Conservation (phyloP, 352 stramenopile genomes). For the Phytophthora melonis region DNA sequence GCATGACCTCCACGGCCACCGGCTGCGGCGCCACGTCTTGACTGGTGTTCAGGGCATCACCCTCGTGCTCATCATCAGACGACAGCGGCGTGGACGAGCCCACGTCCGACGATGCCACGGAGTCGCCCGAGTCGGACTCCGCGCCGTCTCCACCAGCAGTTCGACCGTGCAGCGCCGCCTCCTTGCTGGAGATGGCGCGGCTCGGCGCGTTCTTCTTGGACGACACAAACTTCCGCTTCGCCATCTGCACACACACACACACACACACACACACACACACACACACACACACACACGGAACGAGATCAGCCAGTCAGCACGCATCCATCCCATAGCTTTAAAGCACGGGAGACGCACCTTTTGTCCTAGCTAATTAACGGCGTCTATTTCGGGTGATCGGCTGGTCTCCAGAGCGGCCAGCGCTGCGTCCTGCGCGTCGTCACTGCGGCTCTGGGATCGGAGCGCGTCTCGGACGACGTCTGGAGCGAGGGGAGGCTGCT, state of each 20-base stretch:
- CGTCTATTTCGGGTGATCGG: conserved; percentile 35
- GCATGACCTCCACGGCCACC: conserved; percentile 75
- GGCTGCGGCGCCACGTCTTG: conserved; percentile 28
- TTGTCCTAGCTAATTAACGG: conserved; percentile 30
- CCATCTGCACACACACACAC: conserved; percentile 50
- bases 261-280: neutral
- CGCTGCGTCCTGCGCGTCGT: conserved; percentile 11
- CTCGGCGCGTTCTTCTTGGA: conserved; percentile 90
- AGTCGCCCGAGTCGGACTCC: conserved; percentile 41
- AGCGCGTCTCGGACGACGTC: neutral
- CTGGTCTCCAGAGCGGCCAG: neutral
- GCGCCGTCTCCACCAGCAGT: conserved; percentile 28
- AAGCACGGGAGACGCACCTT: conserved; percentile 29
- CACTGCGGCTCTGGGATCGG: conserved; percentile 13
- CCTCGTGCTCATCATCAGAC: conserved; percentile 47
- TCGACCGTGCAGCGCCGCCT: conserved; percentile 74
- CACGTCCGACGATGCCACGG: conserved; percentile 46
- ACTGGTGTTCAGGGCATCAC: conserved; percentile 24
- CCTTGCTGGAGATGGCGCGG: conserved; percentile 84
- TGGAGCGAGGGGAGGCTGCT: conserved; percentile 9
- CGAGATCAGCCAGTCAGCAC: conserved; percentile 4
- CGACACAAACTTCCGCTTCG: conserved; percentile 87
- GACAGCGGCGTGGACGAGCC: conserved; percentile 49
- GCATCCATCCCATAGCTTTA: conserved; percentile 3
- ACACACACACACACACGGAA: neutral